phyloP scores from a whole-genome alignment of 768 basidiomycete genomes.

The Leccinum ochraceum region DNA sequence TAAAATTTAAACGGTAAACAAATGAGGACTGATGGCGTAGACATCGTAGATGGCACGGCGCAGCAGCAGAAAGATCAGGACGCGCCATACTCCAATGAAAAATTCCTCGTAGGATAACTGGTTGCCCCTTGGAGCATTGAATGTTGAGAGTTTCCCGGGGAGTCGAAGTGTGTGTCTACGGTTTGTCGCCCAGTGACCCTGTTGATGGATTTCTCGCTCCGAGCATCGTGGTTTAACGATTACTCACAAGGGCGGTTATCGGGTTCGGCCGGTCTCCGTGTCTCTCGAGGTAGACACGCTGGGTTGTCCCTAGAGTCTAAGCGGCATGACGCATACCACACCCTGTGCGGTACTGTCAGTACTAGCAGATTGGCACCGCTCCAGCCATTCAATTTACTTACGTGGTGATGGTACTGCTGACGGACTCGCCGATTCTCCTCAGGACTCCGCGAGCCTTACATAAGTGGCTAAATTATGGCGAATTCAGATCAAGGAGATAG shows the following conservation, averaged over 20 bases:
- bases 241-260: too few relatives aligned
- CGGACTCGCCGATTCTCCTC: too few relatives aligned
- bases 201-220: background rate
- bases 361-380: background rate
- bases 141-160: background rate
- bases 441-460: too few relatives aligned
- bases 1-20: slow-evolving; percentile 13
- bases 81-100: slow-evolving; percentile 27
- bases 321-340: too few relatives aligned
- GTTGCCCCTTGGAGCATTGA: background rate
- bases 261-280: too few relatives aligned
- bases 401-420: background rate
- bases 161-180: background rate
- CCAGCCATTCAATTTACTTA: background rate
- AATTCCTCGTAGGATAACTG: slow-evolving; percentile 14
- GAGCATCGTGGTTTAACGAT: too few relatives aligned
- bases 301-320: too few relatives aligned
- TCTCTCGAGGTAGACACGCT: too few relatives aligned
- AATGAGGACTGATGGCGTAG: slow-evolving; percentile 22
- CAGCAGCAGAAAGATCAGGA: slow-evolving; percentile 18
- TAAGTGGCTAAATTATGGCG: too few relatives aligned
- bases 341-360: too few relatives aligned
- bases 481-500: too few relatives aligned
- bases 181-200: background rate
- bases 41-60: slow-evolving; percentile 23